Conservation (phyloP, 495 filamentous ascomycete species). For the Acidomyces sp. region DNA sequence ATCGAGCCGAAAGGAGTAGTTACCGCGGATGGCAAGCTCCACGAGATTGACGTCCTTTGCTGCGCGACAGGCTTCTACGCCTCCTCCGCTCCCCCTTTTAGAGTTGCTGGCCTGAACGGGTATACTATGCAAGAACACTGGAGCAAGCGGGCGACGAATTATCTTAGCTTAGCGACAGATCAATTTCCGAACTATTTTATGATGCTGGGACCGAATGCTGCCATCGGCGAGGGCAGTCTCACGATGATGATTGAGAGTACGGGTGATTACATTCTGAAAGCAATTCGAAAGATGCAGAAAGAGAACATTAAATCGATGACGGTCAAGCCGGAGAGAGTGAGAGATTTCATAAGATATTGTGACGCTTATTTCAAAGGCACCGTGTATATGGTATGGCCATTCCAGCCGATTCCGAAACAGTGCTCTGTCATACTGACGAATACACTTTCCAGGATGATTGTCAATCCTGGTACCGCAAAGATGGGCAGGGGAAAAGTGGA, state of each 20-base stretch:
- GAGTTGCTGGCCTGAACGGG: slow-evolving; percentile 17
- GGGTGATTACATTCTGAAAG: slow-evolving; percentile 40
- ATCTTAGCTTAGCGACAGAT: slow-evolving; percentile 25
- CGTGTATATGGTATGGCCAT: slow-evolving; percentile 19
- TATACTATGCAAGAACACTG: slow-evolving; percentile 22
- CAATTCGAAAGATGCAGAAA: slow-evolving; percentile 37
- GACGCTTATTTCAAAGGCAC: slow-evolving; percentile 20
- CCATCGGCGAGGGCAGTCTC: slow-evolving; percentile 25
- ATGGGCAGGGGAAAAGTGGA: slow-evolving; percentile 14
- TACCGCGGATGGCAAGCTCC: slow-evolving; percentile 23
- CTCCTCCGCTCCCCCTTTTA: slow-evolving; percentile 25
- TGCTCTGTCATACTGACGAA: no score
- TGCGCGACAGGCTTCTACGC: slow-evolving; percentile 30
- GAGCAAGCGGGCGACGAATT: slow-evolving; percentile 20
- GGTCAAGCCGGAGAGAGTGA: slow-evolving; percentile 18
- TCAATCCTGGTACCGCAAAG: slow-evolving; percentile 20
- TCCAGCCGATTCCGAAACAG: no score
- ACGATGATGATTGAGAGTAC: slow-evolving; percentile 35
- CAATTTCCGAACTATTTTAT: slow-evolving; percentile 27
- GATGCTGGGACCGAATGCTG: slow-evolving; percentile 27
- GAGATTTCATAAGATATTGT: slow-evolving; percentile 20
- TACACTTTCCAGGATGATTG: no score
- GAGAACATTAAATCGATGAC: slow-evolving; percentile 34
- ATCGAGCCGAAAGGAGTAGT: slow-evolving; percentile 22
- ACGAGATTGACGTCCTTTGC: slow-evolving; percentile 26